Evolutionary conservation across 2,329 filamentous ascomycete genomes (phyloP), one percentile per base, ranked within the genome.

Genomic region (Sclerotinia subarctica): DNA sequence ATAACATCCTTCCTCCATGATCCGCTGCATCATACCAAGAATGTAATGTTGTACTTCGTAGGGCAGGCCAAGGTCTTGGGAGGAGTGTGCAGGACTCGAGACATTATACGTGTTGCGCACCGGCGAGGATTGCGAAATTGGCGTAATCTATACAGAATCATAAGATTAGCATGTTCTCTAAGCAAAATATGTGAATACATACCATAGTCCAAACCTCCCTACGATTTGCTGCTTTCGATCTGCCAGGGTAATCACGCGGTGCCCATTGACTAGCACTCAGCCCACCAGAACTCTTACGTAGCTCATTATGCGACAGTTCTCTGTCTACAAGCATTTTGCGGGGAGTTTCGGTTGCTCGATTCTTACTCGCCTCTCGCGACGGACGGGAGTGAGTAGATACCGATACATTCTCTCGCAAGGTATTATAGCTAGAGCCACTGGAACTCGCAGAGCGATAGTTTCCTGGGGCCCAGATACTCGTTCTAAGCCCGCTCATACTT

Each of bases 1-100:
- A 46, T 70, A 77, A 52, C 75, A 77, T 7, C 70, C 74, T 62
- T 77, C 74, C 64, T 77, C 76, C 21, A 77, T 56, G 10, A 77
- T 75, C 64, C 73, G 63, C 66, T 77, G 71, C 10, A 77, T 76
- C 69, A 75, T 74, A 5, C 69, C 70, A 19, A 77, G 73, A 24
- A 77, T 75, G 60, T 72, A 76, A 66, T 77, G 75, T 68, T 77
- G 76, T 24, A 77, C 76, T 72, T 77, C 75, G 51, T 77, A 77
- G n/a, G 76, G 76, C 26, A 77, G 73, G 29, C 71, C 74, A 10
- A 75, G 71, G 46, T 76, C 74, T 26, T 65, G 64, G 26, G 60
- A 58, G 24, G 46, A 21, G 29, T 26, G 51, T 51, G 46, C 59
- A 38, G 46, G n/a, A 51, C 1, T 32, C 17, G 65, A 63, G 47